phyloP scores from a whole-genome alignment of 2,329 filamentous ascomycete species.

The Ophiostoma himal-ulmi region DNA sequence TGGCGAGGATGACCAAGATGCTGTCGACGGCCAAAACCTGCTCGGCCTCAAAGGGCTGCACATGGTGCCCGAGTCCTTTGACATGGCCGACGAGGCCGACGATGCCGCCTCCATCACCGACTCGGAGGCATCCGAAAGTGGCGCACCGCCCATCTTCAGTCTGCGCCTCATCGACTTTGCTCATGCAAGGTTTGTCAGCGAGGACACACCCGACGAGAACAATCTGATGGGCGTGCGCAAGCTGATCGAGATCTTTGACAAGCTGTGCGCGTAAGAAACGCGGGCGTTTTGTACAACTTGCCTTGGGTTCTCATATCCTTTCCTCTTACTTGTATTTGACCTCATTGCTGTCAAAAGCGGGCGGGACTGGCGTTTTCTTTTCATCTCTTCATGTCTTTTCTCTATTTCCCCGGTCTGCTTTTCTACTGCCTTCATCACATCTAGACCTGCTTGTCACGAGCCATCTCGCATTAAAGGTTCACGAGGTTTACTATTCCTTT shows the following conservation, averaged over 20 bases:
- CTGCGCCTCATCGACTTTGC: slow-evolving; percentile 96
- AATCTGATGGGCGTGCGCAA: slow-evolving; percentile 66
- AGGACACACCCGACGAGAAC: slow-evolving; percentile 78
- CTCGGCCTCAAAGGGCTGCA: not conserved
- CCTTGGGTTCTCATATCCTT: not conserved
- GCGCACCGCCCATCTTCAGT: slow-evolving; percentile 61
- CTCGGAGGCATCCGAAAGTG: slow-evolving; percentile 41
- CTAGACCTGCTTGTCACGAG: not conserved
- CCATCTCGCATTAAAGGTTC: slow-evolving; percentile 11
- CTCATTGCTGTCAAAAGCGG: not conserved
- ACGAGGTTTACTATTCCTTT: not conserved
- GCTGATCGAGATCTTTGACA: slow-evolving; percentile 63
- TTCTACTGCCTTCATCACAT: not conserved
- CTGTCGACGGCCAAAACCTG: too few species aligned
- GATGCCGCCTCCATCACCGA: slow-evolving; percentile 31
- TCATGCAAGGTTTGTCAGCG: slow-evolving; percentile 76
- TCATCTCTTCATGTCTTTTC: not conserved
- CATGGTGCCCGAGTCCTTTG: slow-evolving; percentile 30
- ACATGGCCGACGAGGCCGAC: slow-evolving; percentile 40
- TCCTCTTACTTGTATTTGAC: not conserved
- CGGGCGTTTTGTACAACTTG: not conserved
- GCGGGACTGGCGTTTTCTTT: not conserved
- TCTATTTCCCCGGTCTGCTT: not conserved
- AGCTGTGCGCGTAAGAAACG: slow-evolving; percentile 1
- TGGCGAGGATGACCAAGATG: slow-evolving; percentile 33